Evolutionary conservation across 768 basidiomycete genomes (phyloP), one percentile per base, ranked within the genome.

Genomic region (Lactifluus volemus): DNA sequence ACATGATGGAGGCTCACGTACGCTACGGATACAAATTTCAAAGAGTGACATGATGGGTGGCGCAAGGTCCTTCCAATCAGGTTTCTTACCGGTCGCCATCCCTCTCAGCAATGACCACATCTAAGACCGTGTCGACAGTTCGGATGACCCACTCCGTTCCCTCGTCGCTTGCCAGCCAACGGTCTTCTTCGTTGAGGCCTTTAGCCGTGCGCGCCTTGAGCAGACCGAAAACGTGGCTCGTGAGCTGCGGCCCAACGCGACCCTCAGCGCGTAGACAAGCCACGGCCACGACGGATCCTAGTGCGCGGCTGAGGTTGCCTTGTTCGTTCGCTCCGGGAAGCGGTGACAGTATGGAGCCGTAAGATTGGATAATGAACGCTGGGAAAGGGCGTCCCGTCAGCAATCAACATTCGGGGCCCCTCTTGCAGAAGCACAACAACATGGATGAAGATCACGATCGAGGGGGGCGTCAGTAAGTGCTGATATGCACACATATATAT

Each of bases 71-170:
- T 79, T 78, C 87, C 72, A 89, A 77, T 77, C 84, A 90, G 72
- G 77, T 79, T 68, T 74, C 73, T 55, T 54, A 61, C 32, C 65
- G 67, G 69, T 38, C 38, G 47, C 71, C 67, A 4, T 14, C 54
- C 41, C 55, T 55, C 61, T 68, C 71, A 56, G 69, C 65, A 69
- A 77, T 79, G 67, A 90, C 83, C 61, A 84, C 84, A 72, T 90
- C 88, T 64, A 87, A 77, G 73, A 93, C 81, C 68, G 84, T 78
- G 76, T 95, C 92, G 55, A 92, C 83, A 51, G 82, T 87, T 68
- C 86, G 84, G 68, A 94, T 77, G 53, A 94, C 85, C 92, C 92
- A 95, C 74, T 88, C 88, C 19, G 88, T 82, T 38, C 92, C 92
- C 72, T 92, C 88, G 70, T 93, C 92, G 62, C 81, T 88, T 25